Conservation (phyloP, 2,329 filamentous ascomycete species). For the Fusarium musae region DNA sequence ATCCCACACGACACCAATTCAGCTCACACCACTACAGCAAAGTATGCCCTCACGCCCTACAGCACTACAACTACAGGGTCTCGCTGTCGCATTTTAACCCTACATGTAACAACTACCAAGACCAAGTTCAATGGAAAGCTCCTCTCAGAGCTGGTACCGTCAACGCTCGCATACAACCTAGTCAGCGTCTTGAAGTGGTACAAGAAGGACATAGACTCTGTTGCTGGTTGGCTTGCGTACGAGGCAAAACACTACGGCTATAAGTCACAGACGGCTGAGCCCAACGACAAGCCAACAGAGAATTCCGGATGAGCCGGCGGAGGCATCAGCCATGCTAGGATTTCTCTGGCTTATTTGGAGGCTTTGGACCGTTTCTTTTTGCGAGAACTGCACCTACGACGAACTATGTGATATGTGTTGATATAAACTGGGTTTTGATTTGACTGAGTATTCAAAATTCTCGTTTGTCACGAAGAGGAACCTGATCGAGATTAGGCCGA, state of each 20-base stretch:
- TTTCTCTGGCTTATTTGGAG: background rate
- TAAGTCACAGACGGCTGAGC: background rate
- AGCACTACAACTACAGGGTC: too few relatives aligned
- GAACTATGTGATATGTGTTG: fast-evolving
- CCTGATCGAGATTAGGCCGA: background rate
- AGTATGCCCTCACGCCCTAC: too few relatives aligned
- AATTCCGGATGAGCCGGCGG: fast-evolving
- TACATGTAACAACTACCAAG: too few relatives aligned
- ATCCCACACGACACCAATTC: too few relatives aligned
- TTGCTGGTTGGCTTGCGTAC: background rate
- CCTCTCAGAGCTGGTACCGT: background rate
- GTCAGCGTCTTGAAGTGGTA: background rate
- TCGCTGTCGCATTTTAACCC: too few relatives aligned
- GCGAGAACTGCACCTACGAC: background rate
- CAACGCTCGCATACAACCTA: background rate
- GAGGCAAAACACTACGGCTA: background rate
- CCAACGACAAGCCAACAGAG: too few relatives aligned
- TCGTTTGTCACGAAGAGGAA: background rate
- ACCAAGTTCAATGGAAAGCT: background rate
- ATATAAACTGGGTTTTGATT: fast-evolving
- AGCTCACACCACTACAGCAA: too few relatives aligned
- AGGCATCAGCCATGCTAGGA: fast-evolving
- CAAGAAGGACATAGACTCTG: background rate
- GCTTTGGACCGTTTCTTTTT: background rate
- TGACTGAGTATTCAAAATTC: background rate